A percentile compares a stretch with the other conserved stretches of the same genome.
phyloP scores from a whole-genome alignment of 306 rosid genomes.

The Dalbergia cochinchinensis region DNA sequence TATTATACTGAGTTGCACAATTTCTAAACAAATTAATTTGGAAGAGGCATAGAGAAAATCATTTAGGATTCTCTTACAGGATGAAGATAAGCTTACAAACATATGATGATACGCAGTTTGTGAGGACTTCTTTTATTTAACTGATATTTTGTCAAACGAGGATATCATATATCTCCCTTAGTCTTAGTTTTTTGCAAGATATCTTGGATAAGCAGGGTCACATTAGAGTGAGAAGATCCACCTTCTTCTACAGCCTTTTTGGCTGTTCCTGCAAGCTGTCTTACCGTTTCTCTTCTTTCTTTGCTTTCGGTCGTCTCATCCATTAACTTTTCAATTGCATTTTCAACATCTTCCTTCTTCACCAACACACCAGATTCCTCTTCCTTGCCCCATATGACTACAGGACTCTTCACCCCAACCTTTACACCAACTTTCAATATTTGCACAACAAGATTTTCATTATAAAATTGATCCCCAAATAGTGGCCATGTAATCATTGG shows the following conservation, averaged over 20 bases:
- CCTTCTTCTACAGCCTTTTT: slow-evolving; percentile 55
- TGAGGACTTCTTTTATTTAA: too few relatives aligned
- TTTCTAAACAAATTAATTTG: too few relatives aligned
- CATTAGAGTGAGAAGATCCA: slow-evolving; percentile 59
- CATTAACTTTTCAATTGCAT: slow-evolving; percentile 56
- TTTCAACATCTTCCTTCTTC: slow-evolving; percentile 52
- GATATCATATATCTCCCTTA: too few relatives aligned
- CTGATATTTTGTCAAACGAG: too few relatives aligned
- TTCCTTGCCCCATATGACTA: slow-evolving; percentile 54
- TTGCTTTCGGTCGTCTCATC: slow-evolving; percentile 55
- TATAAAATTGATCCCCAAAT: slow-evolving; percentile 64
- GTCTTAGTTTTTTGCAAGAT: slow-evolving; percentile 12
- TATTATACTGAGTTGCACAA: too few relatives aligned
- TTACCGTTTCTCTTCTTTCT: slow-evolving; percentile 51
- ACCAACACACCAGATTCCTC: slow-evolving; percentile 56
- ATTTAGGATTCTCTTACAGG: too few relatives aligned
- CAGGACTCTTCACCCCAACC: slow-evolving; percentile 54
- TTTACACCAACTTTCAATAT: slow-evolving; percentile 59
- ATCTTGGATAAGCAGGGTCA: slow-evolving; percentile 49
- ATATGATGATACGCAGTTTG: too few relatives aligned
- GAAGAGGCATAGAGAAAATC: too few relatives aligned
- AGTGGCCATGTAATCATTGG: slow-evolving; percentile 75
- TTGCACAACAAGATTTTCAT: slow-evolving; percentile 59
- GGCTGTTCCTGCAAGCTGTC: slow-evolving; percentile 54
- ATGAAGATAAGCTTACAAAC: too few relatives aligned